These are phyloP conservation scores for Fusarium algeriense DNA, from an alignment of 2,329 filamentous ascomycete genomes.

Conservation along the genomic window DNA sequence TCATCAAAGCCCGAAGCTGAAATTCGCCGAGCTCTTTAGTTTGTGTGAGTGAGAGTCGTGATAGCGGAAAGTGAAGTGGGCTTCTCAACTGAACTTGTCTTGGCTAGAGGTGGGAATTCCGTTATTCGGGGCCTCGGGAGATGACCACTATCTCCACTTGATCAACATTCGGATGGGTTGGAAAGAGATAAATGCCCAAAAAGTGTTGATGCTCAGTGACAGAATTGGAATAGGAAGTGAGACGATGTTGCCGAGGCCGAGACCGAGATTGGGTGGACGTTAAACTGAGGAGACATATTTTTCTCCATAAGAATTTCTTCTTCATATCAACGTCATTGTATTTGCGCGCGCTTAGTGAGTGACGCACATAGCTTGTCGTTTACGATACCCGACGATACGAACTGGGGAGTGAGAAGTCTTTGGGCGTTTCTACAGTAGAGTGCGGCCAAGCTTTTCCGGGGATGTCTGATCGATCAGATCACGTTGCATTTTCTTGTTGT, in stretches of 20 bases:
- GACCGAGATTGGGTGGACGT: constrained; percentile 7
- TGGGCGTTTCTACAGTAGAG: constrained; percentile 28
- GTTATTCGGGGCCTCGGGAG: constrained; percentile 21
- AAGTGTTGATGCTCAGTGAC: constrained; percentile 16
- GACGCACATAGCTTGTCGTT: constrained; percentile 19
- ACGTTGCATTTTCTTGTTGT: constrained; percentile 33
- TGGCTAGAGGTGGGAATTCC: constrained; percentile 25
- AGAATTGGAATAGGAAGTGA: constrained; percentile 22
- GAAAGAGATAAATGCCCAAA: constrained; percentile 9
- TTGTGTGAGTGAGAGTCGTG: constrained; percentile 26
- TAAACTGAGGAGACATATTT: background rate
- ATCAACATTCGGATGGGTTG: constrained; percentile 26
- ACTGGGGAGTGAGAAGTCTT: constrained; percentile 2
- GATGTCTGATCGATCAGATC: constrained; percentile 40
- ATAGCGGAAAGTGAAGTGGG: constrained; percentile 14
- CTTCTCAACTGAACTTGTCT: constrained; percentile 1
- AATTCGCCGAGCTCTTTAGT: constrained; percentile 12
- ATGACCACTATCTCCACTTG: constrained; percentile 36
- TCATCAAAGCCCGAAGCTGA: constrained; percentile 9
- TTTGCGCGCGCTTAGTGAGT: constrained; percentile 35
- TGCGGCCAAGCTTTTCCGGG: constrained; percentile 36
- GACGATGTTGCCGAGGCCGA: constrained; percentile 24
- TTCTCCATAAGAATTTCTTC: background rate
- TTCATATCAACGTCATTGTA: constrained; percentile 16
- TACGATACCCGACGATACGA: constrained; percentile 16